Base-by-base conservation (phyloP, 768 basidiomycete genomes). In the Suillus variegatus region DNA sequence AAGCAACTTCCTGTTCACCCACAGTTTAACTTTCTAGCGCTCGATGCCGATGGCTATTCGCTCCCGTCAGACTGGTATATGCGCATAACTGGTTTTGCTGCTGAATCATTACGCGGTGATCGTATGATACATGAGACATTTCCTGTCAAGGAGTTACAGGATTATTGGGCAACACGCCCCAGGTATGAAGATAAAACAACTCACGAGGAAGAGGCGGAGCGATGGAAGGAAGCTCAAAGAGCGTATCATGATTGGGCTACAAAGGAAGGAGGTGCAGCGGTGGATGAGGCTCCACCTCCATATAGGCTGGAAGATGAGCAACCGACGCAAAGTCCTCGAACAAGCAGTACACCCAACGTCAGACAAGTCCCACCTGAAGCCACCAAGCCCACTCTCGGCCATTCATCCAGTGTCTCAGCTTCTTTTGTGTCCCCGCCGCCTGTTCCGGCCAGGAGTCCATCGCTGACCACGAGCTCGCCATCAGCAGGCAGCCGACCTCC, bases 11-110 rank as follows among this genome's bases (percentile, higher is more conserved):
- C 93, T 12, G 78, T 82, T 63, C 82, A 84, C n/a, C 83, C 86
- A 20, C 78, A 81, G 61, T 86, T 81, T 70, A 80, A 80, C 20
- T 89, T 92, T 70, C 75, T 94, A 69, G 88, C 91, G 10, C 81
- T 93, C 20, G 93, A 95, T 69, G 87, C 84, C 66, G 93, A 94
- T 69, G 92, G 92, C 4, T 83, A 87, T 69, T 89, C 91, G 67
- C 73, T 93, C 20, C 92, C 92, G 1, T 78, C 88, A 35, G 93
- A 95, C 77, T 95, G 93, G 93, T 92, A 91, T 73, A 91, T 92
- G 89, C 85, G 92, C 25, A 86, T 93, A 61, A 85, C 84, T 70
- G 91, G 91, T 18, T 86, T 90, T 69, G 89, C 88, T 3, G 89
- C 83, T 0, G 90, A 92, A 75, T 85, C 80, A 35, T 77, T 93